Percentiles rank a stretch among this genome's conserved stretches.
Evolutionary conservation across 805 yeast genomes (phyloP).

Genomic region (Babjeviella inositovora): DNA sequence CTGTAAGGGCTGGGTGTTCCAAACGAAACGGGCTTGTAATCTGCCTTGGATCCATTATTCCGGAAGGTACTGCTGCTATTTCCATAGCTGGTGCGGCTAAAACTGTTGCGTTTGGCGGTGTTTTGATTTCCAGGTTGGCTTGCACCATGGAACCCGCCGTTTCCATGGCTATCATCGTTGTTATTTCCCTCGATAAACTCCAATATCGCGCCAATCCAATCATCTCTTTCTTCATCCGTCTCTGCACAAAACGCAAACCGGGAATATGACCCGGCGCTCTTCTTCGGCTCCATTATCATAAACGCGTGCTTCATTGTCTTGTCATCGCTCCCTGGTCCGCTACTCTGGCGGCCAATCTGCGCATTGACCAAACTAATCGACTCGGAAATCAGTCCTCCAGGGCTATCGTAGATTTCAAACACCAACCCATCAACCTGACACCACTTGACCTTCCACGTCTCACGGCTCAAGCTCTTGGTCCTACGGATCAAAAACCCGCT

Average conservation of each 20-base stretch:
- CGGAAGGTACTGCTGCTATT: no score
- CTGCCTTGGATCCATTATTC: no score
- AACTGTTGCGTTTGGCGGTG: no score
- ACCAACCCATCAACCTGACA: slow-evolving; percentile 47
- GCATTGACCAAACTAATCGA: slow-evolving; percentile 29
- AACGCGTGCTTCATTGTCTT: slow-evolving; percentile 36
- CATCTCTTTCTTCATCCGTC: slow-evolving; percentile 58
- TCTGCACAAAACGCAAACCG: slow-evolving; percentile 68
- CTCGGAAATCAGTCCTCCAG: slow-evolving; percentile 39
- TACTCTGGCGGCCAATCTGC: slow-evolving; percentile 36
- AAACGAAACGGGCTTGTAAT: no score
- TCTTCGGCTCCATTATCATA: slow-evolving; percentile 29
- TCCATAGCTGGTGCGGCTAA: no score
- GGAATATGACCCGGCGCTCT: slow-evolving; percentile 10
- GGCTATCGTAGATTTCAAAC: slow-evolving; percentile 38
- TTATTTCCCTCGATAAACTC: not conserved
- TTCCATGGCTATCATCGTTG: not conserved
- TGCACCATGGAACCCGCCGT: no score
- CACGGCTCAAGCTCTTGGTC: slow-evolving; percentile 42
- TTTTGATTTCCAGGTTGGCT: no score
- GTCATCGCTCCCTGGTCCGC: slow-evolving; percentile 21
- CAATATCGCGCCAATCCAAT: slow-evolving; percentile 39
- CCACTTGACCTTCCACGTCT: slow-evolving; percentile 54
- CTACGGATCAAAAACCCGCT: slow-evolving; percentile 54
- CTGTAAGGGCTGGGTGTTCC: no score